Conservation (phyloP, 345 rosid species). For the Pugionium dolabratum region DNA sequence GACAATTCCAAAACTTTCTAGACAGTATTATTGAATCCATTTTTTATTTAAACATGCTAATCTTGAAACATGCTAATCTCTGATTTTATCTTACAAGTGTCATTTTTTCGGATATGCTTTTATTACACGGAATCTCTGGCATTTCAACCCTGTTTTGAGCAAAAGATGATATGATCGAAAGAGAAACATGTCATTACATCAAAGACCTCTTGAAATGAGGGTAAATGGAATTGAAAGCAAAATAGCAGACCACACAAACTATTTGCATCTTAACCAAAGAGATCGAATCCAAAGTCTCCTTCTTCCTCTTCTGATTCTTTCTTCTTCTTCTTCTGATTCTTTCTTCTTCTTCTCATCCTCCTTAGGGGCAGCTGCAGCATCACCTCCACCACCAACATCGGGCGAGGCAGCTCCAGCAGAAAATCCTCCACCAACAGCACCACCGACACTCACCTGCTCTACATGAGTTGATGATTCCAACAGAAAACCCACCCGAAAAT, state of each 20-base stretch:
- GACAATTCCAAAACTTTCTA: constrained; percentile 18
- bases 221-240: not conserved
- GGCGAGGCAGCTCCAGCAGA: constrained; percentile 42
- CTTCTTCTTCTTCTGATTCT: constrained; percentile 58
- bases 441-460: constrained; percentile 53
- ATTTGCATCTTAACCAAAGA: constrained; percentile 49
- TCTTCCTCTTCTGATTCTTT: constrained; percentile 61
- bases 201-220: not conserved
- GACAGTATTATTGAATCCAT: constrained; percentile 5
- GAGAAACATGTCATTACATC: constrained; percentile 8
- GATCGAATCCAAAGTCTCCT: constrained; percentile 64
- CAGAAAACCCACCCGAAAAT: not conserved
- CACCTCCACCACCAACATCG: constrained; percentile 48
- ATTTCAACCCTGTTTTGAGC: not conserved
- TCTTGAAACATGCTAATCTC: not conserved
- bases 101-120: not conserved
- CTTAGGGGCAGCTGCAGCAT: constrained; percentile 46
- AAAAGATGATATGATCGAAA: not conserved
- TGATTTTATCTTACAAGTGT: too few relatives aligned
- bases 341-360: constrained; percentile 64
- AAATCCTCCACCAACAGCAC: constrained; percentile 49
- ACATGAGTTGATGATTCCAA: not conserved
- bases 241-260: not conserved
- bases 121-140: not conserved
- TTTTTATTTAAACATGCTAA: not conserved